Percentiles rank a stretch among this genome's conserved stretches.
These are phyloP conservation scores for Vitis hybrid DNA, from an alignment of 177 flowering plant genomes.

Conservation along the genomic window DNA sequence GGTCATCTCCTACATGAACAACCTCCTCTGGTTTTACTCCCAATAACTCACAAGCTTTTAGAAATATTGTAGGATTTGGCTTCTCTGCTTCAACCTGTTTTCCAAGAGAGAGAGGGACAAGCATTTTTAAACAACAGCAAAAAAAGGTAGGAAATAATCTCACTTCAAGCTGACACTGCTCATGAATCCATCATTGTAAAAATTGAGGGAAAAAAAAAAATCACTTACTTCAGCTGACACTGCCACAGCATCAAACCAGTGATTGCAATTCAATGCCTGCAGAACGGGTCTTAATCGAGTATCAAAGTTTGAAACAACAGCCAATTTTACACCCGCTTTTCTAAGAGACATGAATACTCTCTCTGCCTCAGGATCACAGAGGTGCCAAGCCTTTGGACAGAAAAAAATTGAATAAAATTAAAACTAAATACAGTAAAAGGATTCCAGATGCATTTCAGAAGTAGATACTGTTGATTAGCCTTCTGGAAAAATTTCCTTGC, in stretches of 20 bases:
- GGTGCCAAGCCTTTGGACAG: constrained; percentile 79
- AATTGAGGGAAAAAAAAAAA: background rate
- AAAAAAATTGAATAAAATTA: constrained; percentile 2
- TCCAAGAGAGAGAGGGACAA: background rate
- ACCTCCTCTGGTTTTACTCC: constrained; percentile 94
- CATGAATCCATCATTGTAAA: background rate
- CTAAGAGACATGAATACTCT: constrained; percentile 73
- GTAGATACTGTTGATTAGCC: too few species aligned
- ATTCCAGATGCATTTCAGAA: background rate
- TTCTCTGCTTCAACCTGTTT: constrained; percentile 92
- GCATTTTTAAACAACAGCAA: background rate
- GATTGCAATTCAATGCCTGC: constrained; percentile 76
- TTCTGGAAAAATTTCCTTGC: too few species aligned
- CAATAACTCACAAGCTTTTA: constrained; percentile 89
- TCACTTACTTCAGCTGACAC: constrained; percentile 91
- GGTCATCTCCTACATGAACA: constrained; percentile 96
- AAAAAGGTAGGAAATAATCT: background rate
- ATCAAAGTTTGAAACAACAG: constrained; percentile 94
- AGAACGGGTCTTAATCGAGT: constrained; percentile 78
- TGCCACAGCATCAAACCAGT: constrained; percentile 97
- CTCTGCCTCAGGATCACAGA: constrained; percentile 93
- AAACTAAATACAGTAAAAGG: background rate
- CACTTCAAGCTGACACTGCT: background rate
- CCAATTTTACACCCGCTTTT: constrained; percentile 80
- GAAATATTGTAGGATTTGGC: constrained; percentile 93